Conservation (phyloP, 2,329 filamentous ascomycete genomes). For the Phoma sp. region DNA sequence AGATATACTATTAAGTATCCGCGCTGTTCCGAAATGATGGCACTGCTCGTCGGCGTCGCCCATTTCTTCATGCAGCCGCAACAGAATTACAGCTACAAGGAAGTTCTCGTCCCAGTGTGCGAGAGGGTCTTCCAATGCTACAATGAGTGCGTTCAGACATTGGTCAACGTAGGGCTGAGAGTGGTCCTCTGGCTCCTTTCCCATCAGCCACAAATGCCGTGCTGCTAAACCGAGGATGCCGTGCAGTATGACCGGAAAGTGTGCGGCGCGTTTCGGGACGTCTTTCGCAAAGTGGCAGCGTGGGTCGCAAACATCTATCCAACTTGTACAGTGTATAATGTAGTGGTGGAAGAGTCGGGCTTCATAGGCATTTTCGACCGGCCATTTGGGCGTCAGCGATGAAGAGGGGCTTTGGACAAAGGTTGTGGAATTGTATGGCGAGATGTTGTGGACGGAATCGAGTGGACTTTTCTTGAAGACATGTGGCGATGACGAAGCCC, state of each 20-base stretch:
- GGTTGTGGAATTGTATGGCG: conserved; percentile 35
- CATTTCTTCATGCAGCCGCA: conserved; percentile 60
- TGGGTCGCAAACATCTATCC: conserved; percentile 40
- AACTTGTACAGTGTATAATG: conserved; percentile 38
- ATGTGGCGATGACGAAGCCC: conserved; percentile 12
- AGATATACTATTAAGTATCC: conserved; percentile 50
- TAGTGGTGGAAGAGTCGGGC: conserved; percentile 40
- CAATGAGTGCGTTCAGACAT: conserved; percentile 57
- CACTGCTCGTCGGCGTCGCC: conserved; percentile 49
- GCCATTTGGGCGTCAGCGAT: conserved; percentile 30
- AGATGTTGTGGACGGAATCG: conserved; percentile 27
- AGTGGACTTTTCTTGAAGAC: conserved; percentile 23
- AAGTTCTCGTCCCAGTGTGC: conserved; percentile 57
- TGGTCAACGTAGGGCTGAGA: conserved; percentile 56
- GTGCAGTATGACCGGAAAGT: conserved; percentile 57
- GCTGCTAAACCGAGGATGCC: conserved; percentile 58
- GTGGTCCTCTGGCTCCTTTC: conserved; percentile 49
- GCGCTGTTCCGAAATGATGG: conserved; percentile 50
- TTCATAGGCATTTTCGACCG: conserved; percentile 34
- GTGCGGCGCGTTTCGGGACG: conserved; percentile 56
- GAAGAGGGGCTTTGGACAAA: conserved; percentile 33
- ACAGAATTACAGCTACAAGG: conserved; percentile 58
- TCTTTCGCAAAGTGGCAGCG: conserved; percentile 53
- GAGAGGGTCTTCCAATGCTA: conserved; percentile 52
- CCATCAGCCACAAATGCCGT: conserved; percentile 53